Conservation (phyloP, 768 basidiomycete genomes). For the Pleurotus ostreatus region DNA sequence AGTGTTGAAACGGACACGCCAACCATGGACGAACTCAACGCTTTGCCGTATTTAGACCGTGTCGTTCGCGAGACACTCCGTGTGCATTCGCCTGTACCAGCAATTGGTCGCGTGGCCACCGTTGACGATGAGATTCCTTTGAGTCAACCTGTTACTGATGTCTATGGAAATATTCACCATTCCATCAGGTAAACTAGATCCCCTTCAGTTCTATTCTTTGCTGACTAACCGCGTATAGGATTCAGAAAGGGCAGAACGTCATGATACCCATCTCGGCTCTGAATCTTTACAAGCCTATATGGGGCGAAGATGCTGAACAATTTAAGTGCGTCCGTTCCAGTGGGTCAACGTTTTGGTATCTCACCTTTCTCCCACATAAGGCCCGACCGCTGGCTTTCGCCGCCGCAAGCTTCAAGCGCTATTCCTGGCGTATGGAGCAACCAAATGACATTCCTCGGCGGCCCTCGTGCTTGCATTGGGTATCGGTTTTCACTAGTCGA, state of each 20-base stretch:
- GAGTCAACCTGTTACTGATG: slow-evolving; percentile 30
- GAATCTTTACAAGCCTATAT: slow-evolving; percentile 35
- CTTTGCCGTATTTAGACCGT: slow-evolving; percentile 49
- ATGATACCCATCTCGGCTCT: slow-evolving; percentile 33
- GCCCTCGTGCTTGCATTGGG: slow-evolving; percentile 43
- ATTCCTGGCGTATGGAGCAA: slow-evolving; percentile 43
- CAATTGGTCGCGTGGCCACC: slow-evolving; percentile 26
- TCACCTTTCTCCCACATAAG: slow-evolving; percentile 17
- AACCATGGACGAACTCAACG: slow-evolving; percentile 49
- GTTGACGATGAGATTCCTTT: slow-evolving; percentile 38
- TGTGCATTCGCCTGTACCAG: slow-evolving; percentile 34
- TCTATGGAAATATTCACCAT: slow-evolving; percentile 24
- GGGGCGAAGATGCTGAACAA: slow-evolving; percentile 43
- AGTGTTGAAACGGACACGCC: slow-evolving; percentile 36
- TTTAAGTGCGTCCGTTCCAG: slow-evolving; percentile 31
- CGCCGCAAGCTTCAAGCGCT: slow-evolving; percentile 23
- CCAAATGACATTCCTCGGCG: slow-evolving; percentile 39
- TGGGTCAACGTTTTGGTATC: background rate
- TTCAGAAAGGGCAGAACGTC: slow-evolving; percentile 24
- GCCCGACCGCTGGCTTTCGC: slow-evolving; percentile 41
- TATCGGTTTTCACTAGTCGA: slow-evolving; percentile 43
- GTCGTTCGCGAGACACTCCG: slow-evolving; percentile 45
- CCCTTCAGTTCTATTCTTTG: background rate
- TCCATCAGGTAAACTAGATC: slow-evolving; percentile 21
- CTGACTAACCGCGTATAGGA: slow-evolving; percentile 11